Evolutionary conservation across 1,284 basidiomycete genomes (phyloP).

Genomic region (Inonotus hispidus): DNA sequence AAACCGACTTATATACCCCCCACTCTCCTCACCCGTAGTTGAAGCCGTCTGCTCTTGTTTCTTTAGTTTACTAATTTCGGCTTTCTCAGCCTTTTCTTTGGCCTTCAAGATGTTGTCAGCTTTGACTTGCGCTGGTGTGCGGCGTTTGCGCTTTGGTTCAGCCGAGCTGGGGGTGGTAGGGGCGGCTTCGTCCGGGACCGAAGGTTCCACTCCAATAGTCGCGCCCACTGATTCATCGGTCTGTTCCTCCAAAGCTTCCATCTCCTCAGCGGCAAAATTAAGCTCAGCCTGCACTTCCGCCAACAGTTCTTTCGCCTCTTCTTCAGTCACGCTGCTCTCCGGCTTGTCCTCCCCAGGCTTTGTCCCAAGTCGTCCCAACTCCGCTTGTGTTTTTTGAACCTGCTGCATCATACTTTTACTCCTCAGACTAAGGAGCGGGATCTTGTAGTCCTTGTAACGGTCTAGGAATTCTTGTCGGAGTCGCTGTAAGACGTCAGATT

Average conservation of each 20-base stretch:
- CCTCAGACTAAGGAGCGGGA: constrained; percentile 58
- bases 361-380: constrained; percentile 35
- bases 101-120: background rate
- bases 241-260: background rate
- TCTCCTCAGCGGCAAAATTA: background rate
- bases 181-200: background rate
- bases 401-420: constrained; percentile 25
- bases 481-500: constrained; percentile 69
- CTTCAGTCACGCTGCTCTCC: constrained; percentile 11
- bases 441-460: constrained; percentile 71
- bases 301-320: background rate
- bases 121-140: too few species aligned
- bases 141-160: background rate
- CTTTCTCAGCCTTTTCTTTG: background rate
- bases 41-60: background rate
- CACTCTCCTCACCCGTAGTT: background rate
- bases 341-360: constrained; percentile 27
- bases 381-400: constrained; percentile 35
- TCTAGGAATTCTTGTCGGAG: constrained; percentile 50
- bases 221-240: background rate
- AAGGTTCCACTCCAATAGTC: background rate
- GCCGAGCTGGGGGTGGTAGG: too few species aligned
- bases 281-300: background rate
- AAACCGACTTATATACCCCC: constrained; percentile 44
- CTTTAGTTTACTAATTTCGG: background rate